A percentile compares a stretch with the other conserved stretches of the same genome.
phyloP scores from a whole-genome alignment of 441 rosid genomes.

The Francoa sonchifolia region DNA sequence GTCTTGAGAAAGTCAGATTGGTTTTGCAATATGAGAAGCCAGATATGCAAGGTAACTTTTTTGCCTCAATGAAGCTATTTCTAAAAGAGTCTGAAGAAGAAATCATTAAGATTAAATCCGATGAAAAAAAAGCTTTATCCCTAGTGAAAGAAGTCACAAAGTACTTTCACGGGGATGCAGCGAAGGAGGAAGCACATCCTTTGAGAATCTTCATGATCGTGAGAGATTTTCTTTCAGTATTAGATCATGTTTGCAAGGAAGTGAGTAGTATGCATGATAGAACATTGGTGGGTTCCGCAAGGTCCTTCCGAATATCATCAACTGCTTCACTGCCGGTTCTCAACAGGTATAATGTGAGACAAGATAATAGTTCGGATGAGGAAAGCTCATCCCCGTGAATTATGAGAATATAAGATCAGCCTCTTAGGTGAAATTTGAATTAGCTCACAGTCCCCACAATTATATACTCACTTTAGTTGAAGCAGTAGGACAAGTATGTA shows the following conservation, averaged over 20 bases:
- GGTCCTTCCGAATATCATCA: conserved; percentile 73
- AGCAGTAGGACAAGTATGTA: conserved; percentile 10
- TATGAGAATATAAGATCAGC: conserved; percentile 14
- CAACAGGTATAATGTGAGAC: conserved; percentile 54
- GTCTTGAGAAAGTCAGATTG: conserved; percentile 58
- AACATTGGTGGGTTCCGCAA: conserved; percentile 60
- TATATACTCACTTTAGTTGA: conserved; percentile 5
- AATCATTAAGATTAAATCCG: conserved; percentile 48
- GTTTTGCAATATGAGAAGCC: conserved; percentile 58
- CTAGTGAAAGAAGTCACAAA: conserved; percentile 83
- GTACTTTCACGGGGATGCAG: conserved; percentile 80
- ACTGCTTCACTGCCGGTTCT: conserved; percentile 74
- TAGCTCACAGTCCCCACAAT: conserved; percentile 6
- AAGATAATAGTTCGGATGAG: conserved; percentile 62
- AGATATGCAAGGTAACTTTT: conserved; percentile 53
- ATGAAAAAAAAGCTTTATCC: conserved; percentile 55
- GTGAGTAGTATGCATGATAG: conserved; percentile 77
- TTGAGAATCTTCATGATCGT: conserved; percentile 86
- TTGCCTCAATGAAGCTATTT: conserved; percentile 55
- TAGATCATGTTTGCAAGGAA: conserved; percentile 94
- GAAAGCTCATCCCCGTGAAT: conserved; percentile 65
- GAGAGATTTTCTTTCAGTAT: conserved; percentile 62
- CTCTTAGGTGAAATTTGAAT: not conserved
- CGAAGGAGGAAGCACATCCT: conserved; percentile 94
- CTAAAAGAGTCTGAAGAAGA: conserved; percentile 69